phyloP scores from a whole-genome alignment of 805 yeast genomes.

The Cyberlindnera samutprakarnensis region DNA sequence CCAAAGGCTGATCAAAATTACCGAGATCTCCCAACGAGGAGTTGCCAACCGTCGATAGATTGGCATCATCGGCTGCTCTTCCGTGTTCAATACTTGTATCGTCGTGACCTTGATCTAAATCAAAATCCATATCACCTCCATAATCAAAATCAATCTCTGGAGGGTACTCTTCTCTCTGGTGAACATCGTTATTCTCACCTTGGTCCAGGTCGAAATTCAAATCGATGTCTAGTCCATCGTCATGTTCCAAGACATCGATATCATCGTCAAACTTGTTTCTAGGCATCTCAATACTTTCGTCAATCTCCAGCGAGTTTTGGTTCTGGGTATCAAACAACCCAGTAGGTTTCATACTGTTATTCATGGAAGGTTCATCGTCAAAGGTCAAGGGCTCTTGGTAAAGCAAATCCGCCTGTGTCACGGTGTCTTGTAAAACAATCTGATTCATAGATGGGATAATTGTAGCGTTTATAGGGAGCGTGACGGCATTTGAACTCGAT shows the following conservation, averaged over 20 bases:
- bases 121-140: conserved; percentile 19
- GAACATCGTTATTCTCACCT: conserved; percentile 4
- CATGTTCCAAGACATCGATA: conserved; percentile 23
- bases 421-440: conserved; percentile 65
- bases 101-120: conserved; percentile 8
- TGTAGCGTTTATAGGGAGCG: conserved; percentile 53
- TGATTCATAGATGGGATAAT: conserved; percentile 51
- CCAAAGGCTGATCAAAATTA: conserved; percentile 13
- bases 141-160: conserved; percentile 2
- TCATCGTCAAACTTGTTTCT: conserved; percentile 35
- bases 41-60: conserved; percentile 13
- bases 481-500: conserved; percentile 37
- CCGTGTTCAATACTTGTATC: conserved; percentile 29
- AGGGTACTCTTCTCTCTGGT: background rate
- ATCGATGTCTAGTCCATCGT: conserved; percentile 47
- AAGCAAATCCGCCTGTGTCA: conserved; percentile 69
- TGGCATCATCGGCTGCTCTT: conserved; percentile 12
- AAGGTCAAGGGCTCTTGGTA: conserved; percentile 50
- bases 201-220: conserved; percentile 34
- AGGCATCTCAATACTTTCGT: conserved; percentile 61
- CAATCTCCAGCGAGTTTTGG: conserved; percentile 23
- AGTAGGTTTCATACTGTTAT: conserved; percentile 3
- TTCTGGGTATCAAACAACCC: conserved; percentile 14
- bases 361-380: conserved; percentile 20
- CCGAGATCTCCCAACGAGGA: conserved; percentile 10